phyloP scores from a whole-genome alignment of 2,329 filamentous ascomycete species.

The Xylariaceae sp. region DNA sequence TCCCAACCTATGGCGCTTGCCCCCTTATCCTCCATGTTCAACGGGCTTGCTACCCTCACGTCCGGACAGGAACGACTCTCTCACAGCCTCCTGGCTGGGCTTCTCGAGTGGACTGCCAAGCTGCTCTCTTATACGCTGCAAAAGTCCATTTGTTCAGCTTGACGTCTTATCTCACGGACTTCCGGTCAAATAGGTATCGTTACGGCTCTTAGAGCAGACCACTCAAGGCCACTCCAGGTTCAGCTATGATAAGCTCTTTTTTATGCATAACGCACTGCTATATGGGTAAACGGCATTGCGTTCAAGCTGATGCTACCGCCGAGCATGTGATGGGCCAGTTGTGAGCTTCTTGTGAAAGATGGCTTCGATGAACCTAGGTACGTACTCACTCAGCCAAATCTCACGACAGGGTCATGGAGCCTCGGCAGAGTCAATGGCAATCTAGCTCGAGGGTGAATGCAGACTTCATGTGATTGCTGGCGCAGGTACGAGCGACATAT shows the following conservation, averaged over 20 bases:
- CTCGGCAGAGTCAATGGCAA: neutral
- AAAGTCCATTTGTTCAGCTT: constrained; percentile 12
- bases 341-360: neutral
- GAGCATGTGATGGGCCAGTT: no score
- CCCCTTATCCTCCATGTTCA: neutral
- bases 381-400: no score
- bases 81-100: neutral
- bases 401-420: no score
- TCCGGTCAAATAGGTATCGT: constrained; percentile 24
- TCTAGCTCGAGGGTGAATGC: neutral
- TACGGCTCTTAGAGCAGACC: neutral
- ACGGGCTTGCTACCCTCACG: neutral
- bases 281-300: no score
- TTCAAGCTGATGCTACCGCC: no score
- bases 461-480: neutral
- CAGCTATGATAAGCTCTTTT: constrained; percentile 2
- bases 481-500: neutral
- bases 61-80: neutral
- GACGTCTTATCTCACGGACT: constrained; percentile 19
- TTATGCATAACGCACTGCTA: constrained; percentile 1
- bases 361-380: no score
- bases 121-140: neutral
- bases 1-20: constrained; percentile 1
- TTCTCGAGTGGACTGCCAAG: neutral
- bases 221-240: neutral